Evolutionary conservation across 345 rosid species (phyloP), one percentile per base, ranked within the genome.

Genomic region (Psidium guajava): DNA sequence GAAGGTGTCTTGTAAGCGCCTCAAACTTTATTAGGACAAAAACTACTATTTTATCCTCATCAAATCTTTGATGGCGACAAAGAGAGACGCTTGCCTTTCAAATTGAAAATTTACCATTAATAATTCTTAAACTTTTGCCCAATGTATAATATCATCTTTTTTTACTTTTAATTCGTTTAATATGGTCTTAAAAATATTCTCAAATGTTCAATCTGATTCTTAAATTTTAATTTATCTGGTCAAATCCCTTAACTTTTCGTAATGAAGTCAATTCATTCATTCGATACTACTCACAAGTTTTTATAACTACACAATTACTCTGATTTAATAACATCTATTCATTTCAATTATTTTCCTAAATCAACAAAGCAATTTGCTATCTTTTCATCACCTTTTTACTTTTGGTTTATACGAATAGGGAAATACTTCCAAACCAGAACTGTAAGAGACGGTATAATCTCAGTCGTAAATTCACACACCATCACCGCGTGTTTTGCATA

Each of bases 1-100:
- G 6, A 5, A 58, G 69, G 2, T 25, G 32, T 25, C 16, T 58
- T 12, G 32, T 11, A 58, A 27, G 73, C 73, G 7, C 73, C 36
- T 14, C 28, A 61, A 14, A 27, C 3, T 28, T 61, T 3, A 27
- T 61, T 6, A 28, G 20, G 10, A 13, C 40, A n/a, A n/a, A n/a
- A 28, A 3, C 27, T 61, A 27, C 74, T 28, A 61, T 27, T 61
- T 28, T 3, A 61, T 6, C 40, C 40, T 32, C 73, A 61, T 61
- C 40, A 1, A 6, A 61, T 61, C 40, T 54, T 75, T 25, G 28
- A 64, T 4, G 6, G 25, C 2, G 56, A 22, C 84, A 47, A 11
- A 7, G 64, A 27, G 44, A 81, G 90, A 88, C 83, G 86, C 61
- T 91, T 52, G 90, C 96, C 96, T 91, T 92, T 92, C 94, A 96